Conservation (phyloP, 2,329 filamentous ascomycete species). For the Cryphonectria nitschkei region DNA sequence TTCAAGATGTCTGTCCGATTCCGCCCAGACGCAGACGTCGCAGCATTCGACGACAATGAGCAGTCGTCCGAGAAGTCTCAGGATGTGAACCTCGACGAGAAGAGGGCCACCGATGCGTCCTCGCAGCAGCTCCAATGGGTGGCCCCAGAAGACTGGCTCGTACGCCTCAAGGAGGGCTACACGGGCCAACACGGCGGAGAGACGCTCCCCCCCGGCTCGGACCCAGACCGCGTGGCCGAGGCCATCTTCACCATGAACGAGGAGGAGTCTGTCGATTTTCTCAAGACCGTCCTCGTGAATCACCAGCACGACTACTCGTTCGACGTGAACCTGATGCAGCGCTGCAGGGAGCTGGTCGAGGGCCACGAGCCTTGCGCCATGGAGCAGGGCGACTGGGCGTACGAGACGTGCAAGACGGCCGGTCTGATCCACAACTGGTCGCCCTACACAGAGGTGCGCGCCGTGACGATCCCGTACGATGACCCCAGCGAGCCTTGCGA, state of each 20-base stretch:
- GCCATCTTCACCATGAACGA: slow-evolving; percentile 26
- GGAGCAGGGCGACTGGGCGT: slow-evolving; percentile 36
- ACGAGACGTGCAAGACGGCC: slow-evolving; percentile 34
- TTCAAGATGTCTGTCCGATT: not conserved
- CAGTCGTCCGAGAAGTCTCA: slow-evolving; percentile 9
- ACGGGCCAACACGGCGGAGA: slow-evolving; percentile 22
- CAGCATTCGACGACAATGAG: slow-evolving; percentile 1
- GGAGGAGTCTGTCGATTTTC: slow-evolving; percentile 10
- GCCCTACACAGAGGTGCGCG: slow-evolving; percentile 23
- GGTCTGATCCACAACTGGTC: slow-evolving; percentile 26
- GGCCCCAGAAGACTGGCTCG: slow-evolving; percentile 20
- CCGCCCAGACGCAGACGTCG: slow-evolving; percentile 7
- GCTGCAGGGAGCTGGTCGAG: slow-evolving; percentile 32
- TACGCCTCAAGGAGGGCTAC: slow-evolving; percentile 21
- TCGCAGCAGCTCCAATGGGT: slow-evolving; percentile 14
- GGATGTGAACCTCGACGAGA: slow-evolving; percentile 21
- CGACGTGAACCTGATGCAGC: slow-evolving; percentile 33
- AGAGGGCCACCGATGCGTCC: slow-evolving; percentile 1
- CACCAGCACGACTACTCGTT: slow-evolving; percentile 37
- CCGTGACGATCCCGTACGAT: not conserved
- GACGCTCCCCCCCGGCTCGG: slow-evolving; percentile 23
- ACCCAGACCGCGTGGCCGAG: slow-evolving; percentile 23
- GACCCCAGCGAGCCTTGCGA: not conserved
- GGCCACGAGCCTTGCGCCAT: slow-evolving; percentile 36
- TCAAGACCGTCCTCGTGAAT: slow-evolving; percentile 30